Evolutionary conservation across 2,329 filamentous ascomycete species (phyloP).

Genomic region (Penicillium verrucosum): DNA sequence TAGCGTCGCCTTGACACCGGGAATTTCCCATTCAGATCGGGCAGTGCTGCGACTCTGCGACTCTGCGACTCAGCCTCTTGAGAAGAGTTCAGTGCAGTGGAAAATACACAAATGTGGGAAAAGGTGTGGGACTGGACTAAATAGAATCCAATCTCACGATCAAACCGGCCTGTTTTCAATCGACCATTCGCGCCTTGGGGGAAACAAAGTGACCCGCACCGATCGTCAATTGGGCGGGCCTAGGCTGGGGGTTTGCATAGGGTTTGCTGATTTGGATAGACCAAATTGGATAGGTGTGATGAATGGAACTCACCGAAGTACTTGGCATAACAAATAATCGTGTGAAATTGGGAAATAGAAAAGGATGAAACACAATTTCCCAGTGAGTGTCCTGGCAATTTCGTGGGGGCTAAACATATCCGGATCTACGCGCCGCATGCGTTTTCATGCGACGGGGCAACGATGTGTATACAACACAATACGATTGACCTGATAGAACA

Average conservation of each 20-base stretch:
- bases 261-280: not conserved
- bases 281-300: not conserved
- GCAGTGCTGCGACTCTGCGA: not conserved
- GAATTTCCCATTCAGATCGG: not conserved
- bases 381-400: not conserved
- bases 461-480: no score
- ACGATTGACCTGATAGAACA: not conserved
- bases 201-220: not conserved
- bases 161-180: slow-evolving; percentile 10
- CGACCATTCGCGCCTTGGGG: not conserved
- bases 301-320: not conserved
- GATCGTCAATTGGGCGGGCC: slow-evolving; percentile 1
- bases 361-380: not conserved
- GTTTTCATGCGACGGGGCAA: not conserved
- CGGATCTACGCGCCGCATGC: not conserved
- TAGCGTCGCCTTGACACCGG: not conserved
- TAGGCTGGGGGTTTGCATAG: not conserved
- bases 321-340: not conserved
- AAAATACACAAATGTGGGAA: not conserved
- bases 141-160: not conserved
- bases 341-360: no score
- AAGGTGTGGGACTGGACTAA: not conserved
- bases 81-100: not conserved
- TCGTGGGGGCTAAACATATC: not conserved
- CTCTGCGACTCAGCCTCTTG: not conserved